These are phyloP conservation scores for Porpolomopsis calyptriformis DNA, from an alignment of 768 basidiomycete species.

Conservation along the genomic window DNA sequence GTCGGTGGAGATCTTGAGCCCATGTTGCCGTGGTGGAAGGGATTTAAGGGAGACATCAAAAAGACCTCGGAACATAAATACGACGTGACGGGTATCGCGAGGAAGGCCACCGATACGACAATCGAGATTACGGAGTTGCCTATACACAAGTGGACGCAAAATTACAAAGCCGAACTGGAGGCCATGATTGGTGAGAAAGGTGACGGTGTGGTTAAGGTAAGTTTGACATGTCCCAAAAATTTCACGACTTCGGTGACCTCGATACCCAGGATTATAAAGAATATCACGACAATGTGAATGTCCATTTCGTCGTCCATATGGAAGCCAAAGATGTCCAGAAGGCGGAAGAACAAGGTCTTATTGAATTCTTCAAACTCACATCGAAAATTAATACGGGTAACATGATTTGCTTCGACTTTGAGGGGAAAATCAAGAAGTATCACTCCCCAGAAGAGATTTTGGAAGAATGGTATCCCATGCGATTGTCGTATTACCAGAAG, in stretches of 20 bases:
- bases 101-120: slow-evolving; percentile 76
- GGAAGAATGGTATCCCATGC: slow-evolving; percentile 83
- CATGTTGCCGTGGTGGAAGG: slow-evolving; percentile 97
- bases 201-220: slow-evolving; percentile 64
- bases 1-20: slow-evolving; percentile 67
- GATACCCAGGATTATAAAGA: slow-evolving; percentile 86
- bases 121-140: slow-evolving; percentile 94
- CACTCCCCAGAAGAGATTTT: slow-evolving; percentile 81
- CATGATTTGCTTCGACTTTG: slow-evolving; percentile 98
- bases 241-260: background rate
- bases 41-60: slow-evolving; percentile 84
- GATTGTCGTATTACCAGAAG: slow-evolving; percentile 88
- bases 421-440: slow-evolving; percentile 94
- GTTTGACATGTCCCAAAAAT: too few species aligned
- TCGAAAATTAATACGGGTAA: slow-evolving; percentile 81
- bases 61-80: slow-evolving; percentile 76
- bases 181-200: slow-evolving; percentile 81
- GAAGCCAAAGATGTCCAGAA: slow-evolving; percentile 68
- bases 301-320: slow-evolving; percentile 84
- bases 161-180: slow-evolving; percentile 88
- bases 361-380: slow-evolving; percentile 86
- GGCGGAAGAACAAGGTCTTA: slow-evolving; percentile 80
- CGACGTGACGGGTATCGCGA: slow-evolving; percentile 62
- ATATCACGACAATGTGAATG: slow-evolving; percentile 84
- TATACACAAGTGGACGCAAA: slow-evolving; percentile 89